Evolutionary conservation across 2,329 filamentous ascomycete species (phyloP).

Genomic region (Diaporthe ampelina): DNA sequence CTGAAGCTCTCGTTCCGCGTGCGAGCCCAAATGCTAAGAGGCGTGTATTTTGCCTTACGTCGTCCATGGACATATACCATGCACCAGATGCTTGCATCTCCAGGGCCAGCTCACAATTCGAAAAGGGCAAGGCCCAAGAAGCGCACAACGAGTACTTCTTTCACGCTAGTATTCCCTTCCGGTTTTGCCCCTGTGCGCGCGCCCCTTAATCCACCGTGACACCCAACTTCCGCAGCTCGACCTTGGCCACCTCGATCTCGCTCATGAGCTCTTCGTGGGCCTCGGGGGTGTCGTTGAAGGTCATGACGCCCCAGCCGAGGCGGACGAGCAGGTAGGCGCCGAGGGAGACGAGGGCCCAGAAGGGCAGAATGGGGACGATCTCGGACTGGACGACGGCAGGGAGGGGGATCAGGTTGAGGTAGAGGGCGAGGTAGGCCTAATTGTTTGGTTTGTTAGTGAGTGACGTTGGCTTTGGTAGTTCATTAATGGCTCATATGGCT

Average conservation of each 20-base stretch:
- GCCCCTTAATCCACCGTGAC: slow-evolving; percentile 80
- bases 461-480: too few species aligned
- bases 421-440: slow-evolving; percentile 90
- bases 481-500: too few species aligned
- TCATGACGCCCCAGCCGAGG: slow-evolving; percentile 92
- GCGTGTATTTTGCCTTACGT: background rate
- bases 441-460: background rate
- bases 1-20: background rate
- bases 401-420: slow-evolving; percentile 85
- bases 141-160: background rate
- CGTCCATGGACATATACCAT: background rate
- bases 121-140: slow-evolving; percentile 11
- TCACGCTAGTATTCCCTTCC: too few species aligned
- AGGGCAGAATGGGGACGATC: slow-evolving; percentile 90
- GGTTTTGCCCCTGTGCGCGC: background rate
- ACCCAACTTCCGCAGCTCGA: slow-evolving; percentile 79
- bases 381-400: slow-evolving; percentile 84
- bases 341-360: slow-evolving; percentile 92
- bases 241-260: slow-evolving; percentile 84
- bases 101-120: background rate
- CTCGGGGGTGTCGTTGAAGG: slow-evolving; percentile 95
- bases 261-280: slow-evolving; percentile 90
- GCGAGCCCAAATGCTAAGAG: background rate
- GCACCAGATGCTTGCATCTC: background rate
- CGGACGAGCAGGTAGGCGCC: slow-evolving; percentile 93